Percentiles rank a stretch among this genome's conserved stretches.
These are phyloP conservation scores for Leishmania arabica DNA, from an alignment of 208 protist species.

Conservation along the genomic window DNA sequence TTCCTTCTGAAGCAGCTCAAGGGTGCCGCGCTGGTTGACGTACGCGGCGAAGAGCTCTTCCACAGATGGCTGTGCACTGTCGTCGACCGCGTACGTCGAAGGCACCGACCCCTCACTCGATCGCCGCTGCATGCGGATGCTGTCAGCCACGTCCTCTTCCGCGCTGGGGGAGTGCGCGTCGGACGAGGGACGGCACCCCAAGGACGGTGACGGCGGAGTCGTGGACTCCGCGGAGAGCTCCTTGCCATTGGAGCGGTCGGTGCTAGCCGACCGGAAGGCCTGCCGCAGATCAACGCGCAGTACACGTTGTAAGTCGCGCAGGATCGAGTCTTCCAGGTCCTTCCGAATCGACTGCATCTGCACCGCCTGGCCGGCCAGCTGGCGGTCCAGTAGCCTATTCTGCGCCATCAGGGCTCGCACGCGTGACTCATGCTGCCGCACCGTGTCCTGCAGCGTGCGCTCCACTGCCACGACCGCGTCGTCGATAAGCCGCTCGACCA, in stretches of 20 bases:
- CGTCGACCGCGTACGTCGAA: neutral
- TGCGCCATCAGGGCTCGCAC: slow-evolving; percentile 22
- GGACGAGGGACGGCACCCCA: neutral
- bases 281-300: slow-evolving; percentile 26
- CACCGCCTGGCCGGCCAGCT: slow-evolving; percentile 12
- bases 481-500: slow-evolving; percentile 37
- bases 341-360: slow-evolving; percentile 15
- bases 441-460: slow-evolving; percentile 22
- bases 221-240: neutral
- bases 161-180: neutral
- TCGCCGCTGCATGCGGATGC: neutral
- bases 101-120: neutral
- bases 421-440: slow-evolving; percentile 22
- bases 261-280: slow-evolving; percentile 3
- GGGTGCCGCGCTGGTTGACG: slow-evolving; percentile 16
- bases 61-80: slow-evolving; percentile 3
- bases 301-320: slow-evolving; percentile 23
- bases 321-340: slow-evolving; percentile 13
- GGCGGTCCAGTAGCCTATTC: slow-evolving; percentile 14
- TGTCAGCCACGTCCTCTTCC: neutral
- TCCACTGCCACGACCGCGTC: slow-evolving; percentile 24
- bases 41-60: slow-evolving; percentile 34
- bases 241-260: neutral
- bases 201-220: neutral
- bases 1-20: slow-evolving; percentile 46